Percentiles rank a stretch among this genome's conserved stretches.
phyloP scores from a whole-genome alignment of 2,329 filamentous ascomycete species.

The Colletotrichum sp. region DNA sequence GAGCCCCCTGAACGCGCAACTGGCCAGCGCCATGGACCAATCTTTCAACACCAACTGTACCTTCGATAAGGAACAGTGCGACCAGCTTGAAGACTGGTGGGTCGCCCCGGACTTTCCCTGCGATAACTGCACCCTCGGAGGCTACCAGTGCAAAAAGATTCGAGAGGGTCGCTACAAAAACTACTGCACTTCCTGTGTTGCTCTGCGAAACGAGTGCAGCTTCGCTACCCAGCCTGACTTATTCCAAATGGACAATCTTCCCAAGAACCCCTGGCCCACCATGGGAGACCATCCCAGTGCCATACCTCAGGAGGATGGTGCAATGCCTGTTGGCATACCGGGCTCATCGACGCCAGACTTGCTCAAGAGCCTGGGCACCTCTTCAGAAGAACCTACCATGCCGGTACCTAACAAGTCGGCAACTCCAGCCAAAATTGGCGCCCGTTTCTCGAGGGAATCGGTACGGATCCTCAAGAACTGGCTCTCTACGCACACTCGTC shows the following conservation, averaged over 20 bases:
- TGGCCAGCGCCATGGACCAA: not conserved
- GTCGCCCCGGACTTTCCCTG: constrained; percentile 55
- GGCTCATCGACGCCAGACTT: constrained; percentile 28
- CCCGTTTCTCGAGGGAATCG: constrained; percentile 81
- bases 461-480: constrained; percentile 84
- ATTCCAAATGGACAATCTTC: constrained; percentile 27
- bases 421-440: constrained; percentile 66
- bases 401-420: constrained; percentile 28
- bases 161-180: constrained; percentile 64
- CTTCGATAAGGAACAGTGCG: not conserved
- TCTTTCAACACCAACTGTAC: not conserved
- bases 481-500: constrained; percentile 78
- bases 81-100: constrained; percentile 38
- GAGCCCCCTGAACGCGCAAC: not conserved
- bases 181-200: constrained; percentile 68
- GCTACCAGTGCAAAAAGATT: constrained; percentile 66
- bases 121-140: constrained; percentile 53
- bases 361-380: constrained; percentile 22
- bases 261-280: constrained; percentile 26
- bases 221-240: constrained; percentile 40
- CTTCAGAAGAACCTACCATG: constrained; percentile 25
- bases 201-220: constrained; percentile 63
- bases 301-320: constrained; percentile 37
- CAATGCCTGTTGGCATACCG: constrained; percentile 23
- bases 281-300: constrained; percentile 30